Base-by-base conservation (phyloP, 2,329 filamentous ascomycete species). In the Fusarium nelsonii region DNA sequence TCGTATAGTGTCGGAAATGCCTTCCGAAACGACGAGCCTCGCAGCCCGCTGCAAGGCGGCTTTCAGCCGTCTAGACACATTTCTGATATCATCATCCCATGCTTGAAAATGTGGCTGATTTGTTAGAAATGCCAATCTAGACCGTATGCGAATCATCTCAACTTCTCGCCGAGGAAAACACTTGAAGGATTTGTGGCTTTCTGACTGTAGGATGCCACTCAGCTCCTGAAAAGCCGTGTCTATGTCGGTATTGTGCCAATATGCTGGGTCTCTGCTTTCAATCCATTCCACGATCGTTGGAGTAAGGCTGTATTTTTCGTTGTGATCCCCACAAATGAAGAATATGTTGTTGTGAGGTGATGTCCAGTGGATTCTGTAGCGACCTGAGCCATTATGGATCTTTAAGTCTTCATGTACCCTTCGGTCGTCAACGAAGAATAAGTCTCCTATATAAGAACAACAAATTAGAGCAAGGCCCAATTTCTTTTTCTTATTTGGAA, bases 81-180 rank as follows among this genome's bases (percentile, higher is more conserved):
- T 34, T 32, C 12, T 3, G 6, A 51, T 9, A 1, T 51, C 36
- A 11, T 26, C n/a, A 2, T 39, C 36, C 36, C 49, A 51, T 9
- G 11, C 12, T 40, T 51, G 36, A 15, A 30, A 40, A 8, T 10
- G 12, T 6, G 49, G 49, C 8, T 40, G 49, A 4, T 51, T n/a
- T 15, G 49, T 51, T 8, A 51, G 10, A 15, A 32, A 51, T 16
- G 36, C 34, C n/a, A 51, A 40, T 16, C 48, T n/a, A 18, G 49
- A 40, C 32, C 36, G 49, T 18, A 40, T 32, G 6, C n/a, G 26
- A 18, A 51, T 8, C 34, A 51, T 16, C 8, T 30, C 6, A 6
- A 16, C 49, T 40, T n/a, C 49, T 32, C n/a, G 23, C n/a, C 40
- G 36, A 2, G 36, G 34, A 9, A 51, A 14, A 11, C 10, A 28